Evolutionary conservation across 2,329 filamentous ascomycete species (phyloP), one percentile per base, ranked within the genome.

Genomic region (Aspergillus uvarum): DNA sequence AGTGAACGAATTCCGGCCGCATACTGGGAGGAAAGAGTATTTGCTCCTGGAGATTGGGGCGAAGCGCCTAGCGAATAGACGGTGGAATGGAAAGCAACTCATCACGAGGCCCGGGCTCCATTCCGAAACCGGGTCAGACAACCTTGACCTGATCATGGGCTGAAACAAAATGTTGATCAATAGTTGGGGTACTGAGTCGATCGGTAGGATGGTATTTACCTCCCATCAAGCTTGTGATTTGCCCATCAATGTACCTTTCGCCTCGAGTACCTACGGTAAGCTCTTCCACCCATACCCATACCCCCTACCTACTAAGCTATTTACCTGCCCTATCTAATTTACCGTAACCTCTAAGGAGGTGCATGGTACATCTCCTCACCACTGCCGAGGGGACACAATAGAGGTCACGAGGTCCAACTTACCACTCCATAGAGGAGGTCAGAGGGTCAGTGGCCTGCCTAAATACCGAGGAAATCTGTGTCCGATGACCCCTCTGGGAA

Each of bases 71-170:
- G 32, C 51, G 24, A 54, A 31, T 47, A 10, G 52, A 19, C 7
- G 29, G 38, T 38, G 44, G 50, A 31, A 54, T 53, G 59, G 59
- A 44, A 47, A 24, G 38, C 14, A 35, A 16, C 51, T 49, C 32
- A 51, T 51, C 53, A 56, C 53, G 57, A 59, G 59, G 53, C 31
- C 47, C 32, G 29, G 35, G 16, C 35, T 42, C 52, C 51, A 48
- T 55, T 54, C 48, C 42, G 44, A 59, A 42, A 31, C 49, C 52
- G 52, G 38, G 52, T 54, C 44, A 47, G 38, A 47, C 52, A 35
- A 35, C 32, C 32, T 16, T 35, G 32, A 35, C 10, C 16, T 35
- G 1, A 35, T 35, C 14, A 47, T 54, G 26, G 52, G 38, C 14
- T 11, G 52, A 47, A 42, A 24, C 24, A 47, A 10, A 47, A 26